phyloP scores from a whole-genome alignment of 1,139 yeast genomes.

The Zygosaccharomyces sapae region DNA sequence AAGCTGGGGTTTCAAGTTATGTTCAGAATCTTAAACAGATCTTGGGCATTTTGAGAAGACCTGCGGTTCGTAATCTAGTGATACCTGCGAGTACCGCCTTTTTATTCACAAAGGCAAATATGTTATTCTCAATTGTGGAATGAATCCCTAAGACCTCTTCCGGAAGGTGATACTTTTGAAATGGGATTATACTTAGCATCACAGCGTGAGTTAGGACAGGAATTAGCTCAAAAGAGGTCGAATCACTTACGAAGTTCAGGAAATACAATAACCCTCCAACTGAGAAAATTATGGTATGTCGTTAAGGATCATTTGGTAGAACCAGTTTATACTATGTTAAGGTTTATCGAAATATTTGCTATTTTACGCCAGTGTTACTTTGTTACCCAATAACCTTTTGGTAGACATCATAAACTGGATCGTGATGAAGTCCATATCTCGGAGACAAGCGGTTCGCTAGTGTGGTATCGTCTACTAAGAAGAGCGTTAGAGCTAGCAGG shows the following conservation, averaged over 20 bases:
- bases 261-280: slow-evolving; percentile 32
- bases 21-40: slow-evolving; percentile 2
- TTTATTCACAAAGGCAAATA: slow-evolving; percentile 7
- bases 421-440: slow-evolving; percentile 32
- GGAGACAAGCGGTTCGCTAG: slow-evolving; percentile 54
- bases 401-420: slow-evolving; percentile 41
- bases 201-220: slow-evolving; percentile 45
- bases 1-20: not conserved
- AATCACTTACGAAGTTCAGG: slow-evolving; percentile 17
- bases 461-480: slow-evolving; percentile 70
- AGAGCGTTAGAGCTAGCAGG: slow-evolving; percentile 81
- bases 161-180: slow-evolving; percentile 60
- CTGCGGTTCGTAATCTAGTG: slow-evolving; percentile 7
- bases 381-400: slow-evolving; percentile 64
- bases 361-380: slow-evolving; percentile 66
- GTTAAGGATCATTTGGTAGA: slow-evolving; percentile 56
- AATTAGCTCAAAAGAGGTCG: slow-evolving; percentile 33
- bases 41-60: slow-evolving; percentile 6
- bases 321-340: slow-evolving; percentile 60
- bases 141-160: slow-evolving; percentile 40
- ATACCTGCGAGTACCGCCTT: slow-evolving; percentile 10
- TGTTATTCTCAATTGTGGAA: slow-evolving; percentile 13
- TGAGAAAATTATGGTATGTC: slow-evolving; percentile 40
- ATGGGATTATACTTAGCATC: slow-evolving; percentile 63
- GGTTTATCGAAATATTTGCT: slow-evolving; percentile 64